Evolutionary conservation across 345 rosid species (phyloP).

Genomic region (Eucalyptus coolabah): DNA sequence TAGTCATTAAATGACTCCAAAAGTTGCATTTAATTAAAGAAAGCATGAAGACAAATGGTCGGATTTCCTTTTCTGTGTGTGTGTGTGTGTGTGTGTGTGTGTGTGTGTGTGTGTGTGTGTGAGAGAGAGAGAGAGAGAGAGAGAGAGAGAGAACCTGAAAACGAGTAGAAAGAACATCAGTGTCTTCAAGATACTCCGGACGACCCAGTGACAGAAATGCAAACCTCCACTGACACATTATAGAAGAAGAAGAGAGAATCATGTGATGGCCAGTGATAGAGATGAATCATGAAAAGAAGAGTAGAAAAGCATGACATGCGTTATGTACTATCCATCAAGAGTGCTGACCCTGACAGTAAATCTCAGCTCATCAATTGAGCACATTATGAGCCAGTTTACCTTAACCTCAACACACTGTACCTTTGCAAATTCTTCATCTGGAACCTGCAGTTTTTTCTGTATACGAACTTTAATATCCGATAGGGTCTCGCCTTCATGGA

Average conservation of each 20-base stretch:
- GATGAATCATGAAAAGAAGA: not conserved
- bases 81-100: not conserved
- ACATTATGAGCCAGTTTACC: not conserved
- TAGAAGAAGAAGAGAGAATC: not conserved
- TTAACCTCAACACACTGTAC: slow-evolving; percentile 3
- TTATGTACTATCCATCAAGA: not conserved
- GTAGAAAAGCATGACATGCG: not conserved
- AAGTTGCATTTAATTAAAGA: not conserved
- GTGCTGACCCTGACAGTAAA: not conserved
- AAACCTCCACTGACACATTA: slow-evolving; percentile 48
- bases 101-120: too few species aligned
- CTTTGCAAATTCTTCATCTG: slow-evolving; percentile 56
- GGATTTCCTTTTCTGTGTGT: not conserved
- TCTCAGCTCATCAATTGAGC: not conserved
- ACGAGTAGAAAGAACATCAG: slow-evolving; percentile 43
- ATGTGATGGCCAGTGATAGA: not conserved
- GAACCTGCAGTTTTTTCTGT: slow-evolving; percentile 57
- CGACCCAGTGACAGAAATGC: slow-evolving; percentile 67
- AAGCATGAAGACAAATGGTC: not conserved
- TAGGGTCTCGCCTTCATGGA: slow-evolving; percentile 56
- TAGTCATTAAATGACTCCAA: not conserved
- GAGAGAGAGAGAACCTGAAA: slow-evolving; percentile 33
- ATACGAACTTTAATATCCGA: slow-evolving; percentile 48
- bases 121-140: not conserved
- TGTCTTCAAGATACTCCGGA: slow-evolving; percentile 54